Percentiles rank a stretch among this genome's conserved stretches.
phyloP scores from a whole-genome alignment of 176 grass and related monocot genomes.

The Coix lacrymajobi region DNA sequence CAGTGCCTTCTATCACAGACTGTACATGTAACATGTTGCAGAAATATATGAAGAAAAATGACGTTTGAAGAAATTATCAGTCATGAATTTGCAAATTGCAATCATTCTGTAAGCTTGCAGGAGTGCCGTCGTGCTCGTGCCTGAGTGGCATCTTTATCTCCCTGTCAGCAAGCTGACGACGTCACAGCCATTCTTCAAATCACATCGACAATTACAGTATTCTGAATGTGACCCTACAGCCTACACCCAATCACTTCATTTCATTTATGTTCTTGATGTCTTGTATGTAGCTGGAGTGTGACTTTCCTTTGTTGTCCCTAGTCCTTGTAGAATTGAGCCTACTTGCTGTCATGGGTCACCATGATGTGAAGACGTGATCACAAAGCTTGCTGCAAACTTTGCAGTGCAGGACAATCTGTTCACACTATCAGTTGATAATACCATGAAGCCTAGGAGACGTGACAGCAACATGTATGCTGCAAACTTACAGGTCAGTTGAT shows the following conservation, averaged over 20 bases:
- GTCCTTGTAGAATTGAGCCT: background rate
- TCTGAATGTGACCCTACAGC: constrained; percentile 5
- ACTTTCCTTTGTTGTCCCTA: background rate
- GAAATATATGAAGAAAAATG: constrained; percentile 16
- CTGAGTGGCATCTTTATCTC: constrained; percentile 5
- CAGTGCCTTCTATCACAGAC: constrained; percentile 13
- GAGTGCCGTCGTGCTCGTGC: background rate
- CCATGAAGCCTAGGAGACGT: background rate
- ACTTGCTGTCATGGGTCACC: background rate
- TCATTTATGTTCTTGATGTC: background rate
- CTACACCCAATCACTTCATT: no score
- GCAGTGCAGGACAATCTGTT: background rate
- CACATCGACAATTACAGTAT: background rate
- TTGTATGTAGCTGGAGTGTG: background rate
- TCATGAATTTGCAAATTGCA: background rate
- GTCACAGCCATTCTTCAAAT: background rate
- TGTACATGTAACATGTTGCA: constrained; percentile 32
- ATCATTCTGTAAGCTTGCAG: background rate
- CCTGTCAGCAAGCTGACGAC: background rate
- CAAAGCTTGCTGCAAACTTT: background rate
- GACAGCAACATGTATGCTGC: background rate
- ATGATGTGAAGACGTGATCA: background rate
- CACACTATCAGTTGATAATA: background rate
- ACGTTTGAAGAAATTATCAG: background rate
- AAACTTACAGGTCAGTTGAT: background rate